A percentile compares a stretch with the other conserved stretches of the same genome.
These are phyloP conservation scores for Camelina neglecta DNA, from an alignment of 345 rosid genomes.

Conservation along the genomic window DNA sequence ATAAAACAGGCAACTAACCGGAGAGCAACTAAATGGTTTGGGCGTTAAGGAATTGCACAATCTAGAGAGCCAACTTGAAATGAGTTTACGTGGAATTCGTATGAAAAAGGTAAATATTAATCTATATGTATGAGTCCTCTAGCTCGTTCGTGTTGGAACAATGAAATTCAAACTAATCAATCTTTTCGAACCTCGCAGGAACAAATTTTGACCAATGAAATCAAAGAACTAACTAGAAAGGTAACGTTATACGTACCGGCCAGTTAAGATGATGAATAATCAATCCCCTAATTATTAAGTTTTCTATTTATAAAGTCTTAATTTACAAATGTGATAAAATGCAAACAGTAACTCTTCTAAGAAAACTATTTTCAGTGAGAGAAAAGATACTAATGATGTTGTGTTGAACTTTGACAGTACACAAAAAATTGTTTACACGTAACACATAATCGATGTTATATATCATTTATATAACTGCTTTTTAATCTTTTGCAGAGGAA, in stretches of 20 bases:
- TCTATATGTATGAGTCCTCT: not conserved
- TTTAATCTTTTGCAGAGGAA: conserved; percentile 50
- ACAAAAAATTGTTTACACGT: not conserved
- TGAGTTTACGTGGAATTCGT: conserved; percentile 68
- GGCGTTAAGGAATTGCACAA: conserved; percentile 55
- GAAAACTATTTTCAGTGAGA: too few species aligned
- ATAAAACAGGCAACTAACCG: conserved; percentile 51
- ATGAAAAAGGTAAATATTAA: conserved; percentile 52
- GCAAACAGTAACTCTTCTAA: too few species aligned
- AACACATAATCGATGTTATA: too few species aligned
- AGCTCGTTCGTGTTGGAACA: not conserved
- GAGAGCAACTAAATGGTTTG: conserved; percentile 62
- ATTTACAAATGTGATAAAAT: too few species aligned
- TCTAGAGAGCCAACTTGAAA: conserved; percentile 60
- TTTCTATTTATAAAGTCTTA: too few species aligned
- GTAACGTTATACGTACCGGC: conserved; percentile 35
- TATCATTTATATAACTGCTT: too few species aligned
- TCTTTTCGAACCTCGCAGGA: conserved; percentile 46
- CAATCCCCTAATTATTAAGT: not conserved
- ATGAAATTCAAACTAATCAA: not conserved
- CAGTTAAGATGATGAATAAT: not conserved
- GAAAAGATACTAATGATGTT: too few species aligned
- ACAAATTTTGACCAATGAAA: conserved; percentile 50
- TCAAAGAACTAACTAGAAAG: conserved; percentile 54
- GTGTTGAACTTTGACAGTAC: conserved; percentile 1